Conservation (phyloP, 805 yeast genomes). For the Wickerhamomyces queroliae region DNA sequence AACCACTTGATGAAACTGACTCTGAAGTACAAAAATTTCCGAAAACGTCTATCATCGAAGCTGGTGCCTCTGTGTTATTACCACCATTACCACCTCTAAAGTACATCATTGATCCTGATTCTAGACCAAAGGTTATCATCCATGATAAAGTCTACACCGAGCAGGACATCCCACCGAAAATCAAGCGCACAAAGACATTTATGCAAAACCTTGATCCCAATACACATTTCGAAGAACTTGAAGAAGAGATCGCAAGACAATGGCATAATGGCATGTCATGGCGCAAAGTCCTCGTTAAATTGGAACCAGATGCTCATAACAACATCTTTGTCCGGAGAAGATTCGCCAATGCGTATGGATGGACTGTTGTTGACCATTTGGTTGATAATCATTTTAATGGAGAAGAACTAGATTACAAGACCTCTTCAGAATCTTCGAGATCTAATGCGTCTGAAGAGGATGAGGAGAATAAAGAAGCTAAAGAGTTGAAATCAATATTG, state of each 20-base stretch:
- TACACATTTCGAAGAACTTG: slow-evolving; percentile 40
- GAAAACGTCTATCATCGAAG: slow-evolving; percentile 60
- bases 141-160: slow-evolving; percentile 64
- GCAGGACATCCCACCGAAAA: slow-evolving; percentile 37
- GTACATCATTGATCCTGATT: slow-evolving; percentile 57
- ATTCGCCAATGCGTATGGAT: slow-evolving; percentile 78
- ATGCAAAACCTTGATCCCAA: slow-evolving; percentile 26
- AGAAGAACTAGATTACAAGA: not conserved
- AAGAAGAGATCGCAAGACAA: slow-evolving; percentile 63
- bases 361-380: slow-evolving; percentile 74
- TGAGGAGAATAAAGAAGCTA: slow-evolving; percentile 8
- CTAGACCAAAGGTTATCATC: slow-evolving; percentile 51
- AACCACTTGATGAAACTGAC: slow-evolving; percentile 8
- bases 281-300: slow-evolving; percentile 63
- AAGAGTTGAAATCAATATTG: slow-evolving; percentile 6
- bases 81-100: slow-evolving; percentile 66
- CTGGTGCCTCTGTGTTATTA: slow-evolving; percentile 58
- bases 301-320: slow-evolving; percentile 74
- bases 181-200: slow-evolving; percentile 17
- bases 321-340: slow-evolving; percentile 66
- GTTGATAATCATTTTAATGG: slow-evolving; percentile 53
- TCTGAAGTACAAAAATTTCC: slow-evolving; percentile 36
- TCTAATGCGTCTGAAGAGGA: not conserved
- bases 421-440: not conserved
- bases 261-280: slow-evolving; percentile 66